A percentile compares a stretch with the other conserved stretches of the same genome.
phyloP scores from a whole-genome alignment of 257 asterid species.

The Verbena officinalis region DNA sequence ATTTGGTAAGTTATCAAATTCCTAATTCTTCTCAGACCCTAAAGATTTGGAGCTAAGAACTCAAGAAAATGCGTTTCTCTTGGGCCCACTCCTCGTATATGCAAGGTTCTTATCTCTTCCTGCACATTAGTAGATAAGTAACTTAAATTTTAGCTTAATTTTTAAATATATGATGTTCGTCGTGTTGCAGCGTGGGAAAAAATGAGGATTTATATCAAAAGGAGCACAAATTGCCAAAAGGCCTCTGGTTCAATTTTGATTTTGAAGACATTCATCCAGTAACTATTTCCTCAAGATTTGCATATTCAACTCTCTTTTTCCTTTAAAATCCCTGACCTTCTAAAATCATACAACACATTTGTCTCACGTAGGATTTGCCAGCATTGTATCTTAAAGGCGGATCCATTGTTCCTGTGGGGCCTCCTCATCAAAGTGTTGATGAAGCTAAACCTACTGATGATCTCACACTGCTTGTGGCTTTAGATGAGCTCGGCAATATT shows the following conservation, averaged over 20 bases:
- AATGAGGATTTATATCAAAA: conserved; percentile 56
- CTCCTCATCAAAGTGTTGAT: conserved; percentile 69
- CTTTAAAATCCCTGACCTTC: neutral
- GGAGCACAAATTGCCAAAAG: conserved; percentile 74
- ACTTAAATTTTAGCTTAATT: neutral
- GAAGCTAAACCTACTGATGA: conserved; percentile 77
- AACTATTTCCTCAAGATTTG: conserved; percentile 28
- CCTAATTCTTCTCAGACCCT: conserved; percentile 61
- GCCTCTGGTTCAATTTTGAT: conserved; percentile 85
- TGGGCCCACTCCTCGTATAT: conserved; percentile 86
- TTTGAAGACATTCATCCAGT: conserved; percentile 96
- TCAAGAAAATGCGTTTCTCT: conserved; percentile 82
- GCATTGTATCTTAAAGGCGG: conserved; percentile 86
- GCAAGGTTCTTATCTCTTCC: conserved; percentile 63
- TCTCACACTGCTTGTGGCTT: conserved; percentile 71
- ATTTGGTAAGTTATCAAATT: conserved; percentile 2
- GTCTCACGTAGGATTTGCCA: conserved; percentile 75
- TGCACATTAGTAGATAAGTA: neutral
- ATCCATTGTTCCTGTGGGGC: conserved; percentile 77
- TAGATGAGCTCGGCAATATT: conserved; percentile 73
- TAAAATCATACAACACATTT: conserved; percentile 9
- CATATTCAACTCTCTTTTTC: neutral
- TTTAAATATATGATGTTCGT: neutral
- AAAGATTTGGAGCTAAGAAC: conserved; percentile 71
- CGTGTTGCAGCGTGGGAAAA: conserved; percentile 54